phyloP scores from a whole-genome alignment of 2,329 filamentous ascomycete genomes.

The Colletotrichum sp. region DNA sequence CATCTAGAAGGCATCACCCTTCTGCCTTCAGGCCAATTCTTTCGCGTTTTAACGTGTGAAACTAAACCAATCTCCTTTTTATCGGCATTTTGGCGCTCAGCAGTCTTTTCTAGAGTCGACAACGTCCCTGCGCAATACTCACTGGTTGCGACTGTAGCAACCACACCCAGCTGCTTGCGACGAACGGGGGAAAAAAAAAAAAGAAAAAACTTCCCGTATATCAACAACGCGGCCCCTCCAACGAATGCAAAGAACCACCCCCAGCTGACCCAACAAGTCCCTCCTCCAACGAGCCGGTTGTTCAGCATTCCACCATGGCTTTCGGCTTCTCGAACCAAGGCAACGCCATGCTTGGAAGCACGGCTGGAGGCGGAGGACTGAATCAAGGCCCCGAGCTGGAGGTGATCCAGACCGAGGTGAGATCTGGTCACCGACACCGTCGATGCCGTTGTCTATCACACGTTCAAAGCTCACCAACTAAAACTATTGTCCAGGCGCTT shows the following conservation, averaged over 20 bases:
- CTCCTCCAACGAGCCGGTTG: conserved; percentile 31
- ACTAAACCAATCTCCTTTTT: background rate
- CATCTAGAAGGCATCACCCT: background rate
- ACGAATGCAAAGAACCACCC: conserved; percentile 25
- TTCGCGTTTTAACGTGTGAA: background rate
- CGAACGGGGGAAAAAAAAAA: background rate
- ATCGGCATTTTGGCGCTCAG: background rate
- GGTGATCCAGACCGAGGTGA: conserved; percentile 83
- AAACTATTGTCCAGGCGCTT: conserved; percentile 57
- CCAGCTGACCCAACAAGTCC: conserved; percentile 31
- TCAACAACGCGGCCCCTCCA: conserved; percentile 3
- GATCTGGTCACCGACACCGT: conserved; percentile 26
- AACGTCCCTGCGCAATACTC: background rate
- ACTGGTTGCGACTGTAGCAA: conserved; percentile 8
- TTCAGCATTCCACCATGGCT: conserved; percentile 59
- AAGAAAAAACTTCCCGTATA: background rate
- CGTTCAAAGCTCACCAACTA: conserved; percentile 20
- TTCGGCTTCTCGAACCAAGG: conserved; percentile 61
- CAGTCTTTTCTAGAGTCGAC: background rate
- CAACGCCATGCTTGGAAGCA: conserved; percentile 45
- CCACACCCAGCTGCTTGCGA: background rate
- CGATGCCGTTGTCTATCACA: conserved; percentile 7
- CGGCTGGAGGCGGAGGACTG: conserved; percentile 41
- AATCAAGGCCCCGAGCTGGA: conserved; percentile 69
- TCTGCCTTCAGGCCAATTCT: background rate